Evolutionary conservation across 2,329 filamentous ascomycete species (phyloP).

Genomic region (Cadophora malorum): DNA sequence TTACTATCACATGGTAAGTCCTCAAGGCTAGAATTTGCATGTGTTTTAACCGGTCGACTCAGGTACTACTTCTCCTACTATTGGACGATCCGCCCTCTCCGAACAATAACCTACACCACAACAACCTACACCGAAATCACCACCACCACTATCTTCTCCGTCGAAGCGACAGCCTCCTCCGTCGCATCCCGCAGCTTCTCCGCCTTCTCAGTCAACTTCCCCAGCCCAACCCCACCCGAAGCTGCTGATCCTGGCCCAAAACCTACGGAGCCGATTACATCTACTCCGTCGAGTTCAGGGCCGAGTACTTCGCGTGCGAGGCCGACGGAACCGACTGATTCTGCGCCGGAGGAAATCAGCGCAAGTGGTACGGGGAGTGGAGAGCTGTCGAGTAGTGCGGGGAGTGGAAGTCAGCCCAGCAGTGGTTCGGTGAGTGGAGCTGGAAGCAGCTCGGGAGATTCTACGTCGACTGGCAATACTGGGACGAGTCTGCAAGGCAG

Average conservation of each 20-base stretch:
- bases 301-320: not conserved
- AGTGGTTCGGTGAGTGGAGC: too few species aligned
- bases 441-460: too few species aligned
- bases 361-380: not conserved
- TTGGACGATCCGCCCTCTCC: not conserved
- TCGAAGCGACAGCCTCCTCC: slow-evolving; percentile 3
- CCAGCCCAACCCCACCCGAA: not conserved
- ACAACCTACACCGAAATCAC: not conserved
- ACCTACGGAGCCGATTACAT: not conserved
- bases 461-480: not conserved
- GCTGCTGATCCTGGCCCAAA: not conserved
- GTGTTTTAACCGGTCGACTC: too few species aligned
- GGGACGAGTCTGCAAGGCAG: not conserved
- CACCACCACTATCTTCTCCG: not conserved
- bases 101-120: not conserved
- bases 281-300: not conserved
- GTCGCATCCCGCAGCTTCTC: not conserved
- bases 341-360: not conserved
- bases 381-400: not conserved
- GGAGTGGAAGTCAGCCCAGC: not conserved
- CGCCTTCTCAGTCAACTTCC: not conserved
- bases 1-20: not conserved
- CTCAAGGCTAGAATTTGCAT: too few species aligned
- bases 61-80: slow-evolving; percentile 5
- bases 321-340: not conserved